Conservation (phyloP, 73 alveolate species). For the Symbiodinium pilosum region DNA sequence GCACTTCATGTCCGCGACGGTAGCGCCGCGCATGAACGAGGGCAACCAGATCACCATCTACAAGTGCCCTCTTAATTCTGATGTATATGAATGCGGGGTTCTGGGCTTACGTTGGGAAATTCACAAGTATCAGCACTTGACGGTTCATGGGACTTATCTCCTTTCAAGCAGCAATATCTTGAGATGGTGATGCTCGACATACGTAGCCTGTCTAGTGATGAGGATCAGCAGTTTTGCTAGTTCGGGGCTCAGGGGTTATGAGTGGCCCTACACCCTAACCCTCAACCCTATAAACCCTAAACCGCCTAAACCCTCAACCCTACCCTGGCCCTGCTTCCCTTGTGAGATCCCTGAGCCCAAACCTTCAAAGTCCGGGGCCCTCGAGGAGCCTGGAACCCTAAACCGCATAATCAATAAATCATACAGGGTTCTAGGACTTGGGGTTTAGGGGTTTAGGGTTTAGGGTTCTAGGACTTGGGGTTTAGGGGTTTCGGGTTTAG, state of each 20-base stretch:
- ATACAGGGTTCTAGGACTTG: too few species aligned
- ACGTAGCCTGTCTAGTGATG: too few species aligned
- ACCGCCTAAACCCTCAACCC: not conserved
- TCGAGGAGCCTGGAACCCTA: too few species aligned
- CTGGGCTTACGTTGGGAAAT: not conserved
- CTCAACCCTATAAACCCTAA: not conserved
- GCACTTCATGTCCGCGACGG: conserved; percentile 90
- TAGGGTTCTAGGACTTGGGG: too few species aligned
- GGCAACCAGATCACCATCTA: conserved; percentile 83
- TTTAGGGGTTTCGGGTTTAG: not conserved
- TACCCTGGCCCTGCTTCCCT: not conserved
- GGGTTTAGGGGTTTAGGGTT: too few species aligned
- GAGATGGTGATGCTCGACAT: too few species aligned
- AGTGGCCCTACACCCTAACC: not conserved
- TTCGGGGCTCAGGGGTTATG: not conserved
- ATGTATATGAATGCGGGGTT: too few species aligned
- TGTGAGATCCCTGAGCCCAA: not conserved
- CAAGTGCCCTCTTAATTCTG: conserved; percentile 50
- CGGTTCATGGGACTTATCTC: too few species aligned
- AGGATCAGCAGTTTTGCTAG: not conserved
- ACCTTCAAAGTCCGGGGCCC: not conserved
- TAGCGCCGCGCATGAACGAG: conserved; percentile 95
- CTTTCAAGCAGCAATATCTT: too few species aligned
- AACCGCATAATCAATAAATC: too few species aligned
- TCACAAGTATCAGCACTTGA: not conserved